Conservation (phyloP, 108 stramenopile species). For the Nitzschia palea region DNA sequence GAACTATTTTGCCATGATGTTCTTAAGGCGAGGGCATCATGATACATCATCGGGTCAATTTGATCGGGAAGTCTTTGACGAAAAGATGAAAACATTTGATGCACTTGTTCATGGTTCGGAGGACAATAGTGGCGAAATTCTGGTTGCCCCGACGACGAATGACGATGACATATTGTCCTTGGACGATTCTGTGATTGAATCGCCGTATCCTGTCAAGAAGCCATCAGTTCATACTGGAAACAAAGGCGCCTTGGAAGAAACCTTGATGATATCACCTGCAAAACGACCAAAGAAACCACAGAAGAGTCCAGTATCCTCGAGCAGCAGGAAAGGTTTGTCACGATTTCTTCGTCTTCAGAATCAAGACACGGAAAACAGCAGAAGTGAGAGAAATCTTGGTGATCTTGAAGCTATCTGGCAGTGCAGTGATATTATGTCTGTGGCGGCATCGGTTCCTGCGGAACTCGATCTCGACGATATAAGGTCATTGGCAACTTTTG, state of each 20-base stretch:
- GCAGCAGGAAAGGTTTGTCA: background rate
- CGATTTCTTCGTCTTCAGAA: background rate
- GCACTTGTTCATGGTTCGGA: background rate
- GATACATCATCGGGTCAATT: background rate
- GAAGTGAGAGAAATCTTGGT: background rate
- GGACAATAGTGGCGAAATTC: background rate
- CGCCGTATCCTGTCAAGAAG: too few relatives aligned
- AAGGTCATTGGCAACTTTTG: background rate
- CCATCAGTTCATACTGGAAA: too few relatives aligned
- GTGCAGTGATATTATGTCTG: conserved; percentile 1
- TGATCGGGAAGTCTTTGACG: background rate
- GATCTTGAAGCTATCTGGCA: background rate
- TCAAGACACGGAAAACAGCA: background rate
- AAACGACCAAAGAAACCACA: background rate
- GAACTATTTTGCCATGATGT: too few relatives aligned
- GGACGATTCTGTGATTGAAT: background rate
- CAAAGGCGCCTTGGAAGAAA: background rate
- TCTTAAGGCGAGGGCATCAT: too few relatives aligned
- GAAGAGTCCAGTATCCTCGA: background rate
- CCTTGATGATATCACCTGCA: background rate
- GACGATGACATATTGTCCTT: background rate
- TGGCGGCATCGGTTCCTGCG: background rate
- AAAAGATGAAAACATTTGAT: background rate
- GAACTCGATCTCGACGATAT: background rate
- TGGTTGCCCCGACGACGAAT: background rate